Base-by-base conservation (phyloP, 305 asterid genomes). In the Fraxinus greggii region DNA sequence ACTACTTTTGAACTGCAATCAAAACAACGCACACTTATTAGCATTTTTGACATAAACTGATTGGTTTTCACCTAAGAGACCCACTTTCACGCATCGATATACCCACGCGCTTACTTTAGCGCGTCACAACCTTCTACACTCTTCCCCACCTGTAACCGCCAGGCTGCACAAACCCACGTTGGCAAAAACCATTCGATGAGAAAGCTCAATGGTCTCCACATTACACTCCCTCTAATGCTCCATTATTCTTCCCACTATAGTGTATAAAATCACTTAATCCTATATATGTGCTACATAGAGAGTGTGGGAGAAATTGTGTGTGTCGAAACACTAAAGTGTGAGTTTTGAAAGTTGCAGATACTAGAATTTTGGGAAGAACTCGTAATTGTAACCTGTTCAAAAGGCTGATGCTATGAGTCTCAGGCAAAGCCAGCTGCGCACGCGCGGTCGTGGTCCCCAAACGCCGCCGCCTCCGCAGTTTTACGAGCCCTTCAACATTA, bases 401-500 rank as follows among this genome's bases (percentile, higher is more conserved):
- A 73, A 67, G 79, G 76, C 31, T n/a, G 84, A 82, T 85, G 92
- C 87, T 15, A 93, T 93, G 96, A 89, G 85, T 85, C 85, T 91
- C 51, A 82, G 98, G 89, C 93, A 90, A 23, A 92, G 95, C 5
- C 91, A 90, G 12, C 48, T 10, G 0, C 79, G 88, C 17, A 81
- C 92, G 88, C 91, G 94, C 88, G 94, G 90, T 75, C 92, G 93
- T 61, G 93, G 33, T 73, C 90, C 86, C 21, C 87, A 33, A 76
- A 82, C 87, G 61, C 90, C 86, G 2, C 84, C 82, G 7, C 89
- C 73, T 35, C 83, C 84, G 12, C 85, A 59, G 72, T 10, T 72
- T 7, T 23, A 70, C 21, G 92, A 91, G 83, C 87, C 90, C 5
- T 94, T 35, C 89, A 95, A 95, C 90, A 93, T 95, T 40, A 93